Conservation (phyloP, 495 filamentous ascomycete genomes). For the Trichoderma orchidacearum region DNA sequence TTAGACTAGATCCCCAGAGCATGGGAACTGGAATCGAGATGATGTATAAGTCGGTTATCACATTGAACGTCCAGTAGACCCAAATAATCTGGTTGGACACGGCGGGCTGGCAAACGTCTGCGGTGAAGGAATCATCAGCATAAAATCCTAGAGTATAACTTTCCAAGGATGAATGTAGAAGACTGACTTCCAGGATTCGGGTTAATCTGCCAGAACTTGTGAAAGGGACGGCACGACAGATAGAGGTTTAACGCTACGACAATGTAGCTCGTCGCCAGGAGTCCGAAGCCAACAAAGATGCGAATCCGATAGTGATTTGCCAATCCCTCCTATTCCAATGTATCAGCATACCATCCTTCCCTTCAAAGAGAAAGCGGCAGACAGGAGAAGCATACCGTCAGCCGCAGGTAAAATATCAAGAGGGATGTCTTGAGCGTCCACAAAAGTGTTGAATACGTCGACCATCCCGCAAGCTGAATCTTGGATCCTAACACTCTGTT, state of each 20-base stretch:
- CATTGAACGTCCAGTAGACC: constrained; percentile 33
- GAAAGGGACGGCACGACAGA: constrained; percentile 35
- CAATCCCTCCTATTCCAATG: constrained; percentile 22
- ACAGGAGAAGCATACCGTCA: constrained; percentile 28
- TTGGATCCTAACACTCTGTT: constrained; percentile 41
- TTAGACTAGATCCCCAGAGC: constrained; percentile 33
- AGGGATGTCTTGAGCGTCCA: constrained; percentile 48
- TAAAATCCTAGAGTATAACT: background rate
- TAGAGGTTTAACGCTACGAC: constrained; percentile 38
- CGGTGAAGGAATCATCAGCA: background rate
- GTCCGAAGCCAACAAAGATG: constrained; percentile 36
- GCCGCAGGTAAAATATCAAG: constrained; percentile 44
- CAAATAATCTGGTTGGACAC: constrained; percentile 29
- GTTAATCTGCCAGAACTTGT: constrained; percentile 42
- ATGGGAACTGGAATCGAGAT: constrained; percentile 40
- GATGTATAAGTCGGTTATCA: constrained; percentile 38
- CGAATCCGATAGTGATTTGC: constrained; percentile 27
- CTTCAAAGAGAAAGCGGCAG: background rate
- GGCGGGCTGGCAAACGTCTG: constrained; percentile 35
- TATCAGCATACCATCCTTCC: background rate
- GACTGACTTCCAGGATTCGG: constrained; percentile 38
- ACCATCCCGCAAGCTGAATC: constrained; percentile 46
- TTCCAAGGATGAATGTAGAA: no score
- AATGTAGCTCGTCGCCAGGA: constrained; percentile 40
- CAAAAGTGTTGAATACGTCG: constrained; percentile 39